These are phyloP conservation scores for Alternaria viburni DNA, from an alignment of 2,329 filamentous ascomycete genomes.

Conservation along the genomic window DNA sequence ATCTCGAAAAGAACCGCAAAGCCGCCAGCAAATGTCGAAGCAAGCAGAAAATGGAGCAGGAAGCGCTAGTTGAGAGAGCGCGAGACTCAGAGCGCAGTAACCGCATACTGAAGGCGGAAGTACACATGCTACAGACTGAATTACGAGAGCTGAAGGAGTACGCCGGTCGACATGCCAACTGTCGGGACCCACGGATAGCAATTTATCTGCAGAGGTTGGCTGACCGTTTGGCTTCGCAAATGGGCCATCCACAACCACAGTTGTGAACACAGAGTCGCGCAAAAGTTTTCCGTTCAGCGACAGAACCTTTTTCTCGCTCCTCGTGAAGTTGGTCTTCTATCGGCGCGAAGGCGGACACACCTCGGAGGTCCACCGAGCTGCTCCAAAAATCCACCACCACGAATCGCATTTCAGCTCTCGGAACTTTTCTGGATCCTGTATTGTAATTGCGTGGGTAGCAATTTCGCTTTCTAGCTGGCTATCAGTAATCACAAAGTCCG, in stretches of 20 bases:
- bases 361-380: neutral
- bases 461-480: neutral
- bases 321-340: neutral
- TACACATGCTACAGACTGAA: constrained; percentile 29
- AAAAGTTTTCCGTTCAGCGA: neutral
- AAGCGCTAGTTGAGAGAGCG: constrained; percentile 55
- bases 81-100: constrained; percentile 41
- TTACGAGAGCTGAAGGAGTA: constrained; percentile 32
- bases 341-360: neutral
- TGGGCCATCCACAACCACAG: neutral
- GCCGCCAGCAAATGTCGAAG: constrained; percentile 75
- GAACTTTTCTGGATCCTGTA: neutral
- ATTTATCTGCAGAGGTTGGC: constrained; percentile 37
- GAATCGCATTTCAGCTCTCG: neutral
- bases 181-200: constrained; percentile 31
- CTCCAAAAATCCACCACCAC: neutral
- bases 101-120: constrained; percentile 36
- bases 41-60: constrained; percentile 65
- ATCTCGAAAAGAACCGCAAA: constrained; percentile 70
- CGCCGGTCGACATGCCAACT: constrained; percentile 31
- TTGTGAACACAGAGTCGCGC: neutral
- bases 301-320: neutral
- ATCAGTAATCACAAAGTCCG: neutral
- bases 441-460: neutral
- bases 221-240: constrained; percentile 22